These are phyloP conservation scores for Aphanomyces stellatus DNA, from an alignment of 352 stramenopile species.

Conservation along the genomic window DNA sequence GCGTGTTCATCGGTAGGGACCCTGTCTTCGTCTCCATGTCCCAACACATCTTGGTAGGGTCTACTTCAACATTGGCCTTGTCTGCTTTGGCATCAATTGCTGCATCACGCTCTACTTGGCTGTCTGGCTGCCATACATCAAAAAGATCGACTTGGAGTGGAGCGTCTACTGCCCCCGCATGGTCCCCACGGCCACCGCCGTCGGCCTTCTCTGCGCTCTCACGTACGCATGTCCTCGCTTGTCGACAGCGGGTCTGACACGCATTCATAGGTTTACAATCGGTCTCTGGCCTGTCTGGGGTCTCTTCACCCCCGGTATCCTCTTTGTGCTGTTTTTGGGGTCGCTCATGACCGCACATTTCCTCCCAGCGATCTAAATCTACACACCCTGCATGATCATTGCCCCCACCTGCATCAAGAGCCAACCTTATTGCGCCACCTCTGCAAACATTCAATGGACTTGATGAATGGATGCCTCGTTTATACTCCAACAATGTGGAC, in stretches of 20 bases:
- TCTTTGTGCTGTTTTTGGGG: conserved; percentile 85
- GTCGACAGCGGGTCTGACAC: too few species aligned
- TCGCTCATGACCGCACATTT: conserved; percentile 92
- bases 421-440: too few species aligned
- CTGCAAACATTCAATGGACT: too few species aligned
- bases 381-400: not conserved
- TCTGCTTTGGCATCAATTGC: conserved; percentile 73
- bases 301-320: conserved; percentile 83
- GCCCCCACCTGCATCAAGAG: too few species aligned
- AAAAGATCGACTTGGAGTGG: conserved; percentile 75
- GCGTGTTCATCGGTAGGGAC: conserved; percentile 37
- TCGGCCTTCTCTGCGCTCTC: conserved; percentile 49
- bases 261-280: conserved; percentile 56
- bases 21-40: not conserved
- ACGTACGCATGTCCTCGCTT: too few species aligned
- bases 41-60: conserved; percentile 29
- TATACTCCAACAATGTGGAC: too few species aligned
- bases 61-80: conserved; percentile 69
- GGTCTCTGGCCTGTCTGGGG: conserved; percentile 89
- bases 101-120: conserved; percentile 83
- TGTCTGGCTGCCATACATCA: conserved; percentile 81
- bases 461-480: too few species aligned
- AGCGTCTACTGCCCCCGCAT: conserved; percentile 90
- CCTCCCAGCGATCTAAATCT: conserved; percentile 68
- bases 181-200: conserved; percentile 76